Conservation (phyloP, 805 yeast species). For the Komagataella pastoris region DNA sequence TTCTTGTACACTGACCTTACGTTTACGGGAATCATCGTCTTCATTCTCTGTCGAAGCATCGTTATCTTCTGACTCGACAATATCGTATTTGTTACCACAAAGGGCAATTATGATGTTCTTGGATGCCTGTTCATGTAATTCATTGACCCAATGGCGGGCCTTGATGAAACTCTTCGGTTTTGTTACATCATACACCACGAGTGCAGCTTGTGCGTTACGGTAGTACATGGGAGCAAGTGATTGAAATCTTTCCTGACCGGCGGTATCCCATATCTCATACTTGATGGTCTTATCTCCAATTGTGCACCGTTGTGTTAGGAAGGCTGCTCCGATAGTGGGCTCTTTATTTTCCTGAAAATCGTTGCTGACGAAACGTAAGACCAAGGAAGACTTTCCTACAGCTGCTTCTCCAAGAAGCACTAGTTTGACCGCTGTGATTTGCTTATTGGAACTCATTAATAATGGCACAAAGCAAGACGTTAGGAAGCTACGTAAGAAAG, state of each 20-base stretch:
- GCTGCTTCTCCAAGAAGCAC: constrained; percentile 96
- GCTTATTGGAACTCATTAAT: constrained; percentile 1
- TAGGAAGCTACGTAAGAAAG: background rate
- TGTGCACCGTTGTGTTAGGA: constrained; percentile 84
- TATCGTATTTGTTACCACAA: constrained; percentile 86
- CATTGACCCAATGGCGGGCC: constrained; percentile 97
- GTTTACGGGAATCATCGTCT: constrained; percentile 33
- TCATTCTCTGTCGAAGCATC: constrained; percentile 20
- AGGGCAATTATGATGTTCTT: constrained; percentile 85
- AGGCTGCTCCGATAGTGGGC: constrained; percentile 97
- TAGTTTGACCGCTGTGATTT: constrained; percentile 65
- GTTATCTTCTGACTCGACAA: constrained; percentile 33
- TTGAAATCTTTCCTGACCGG: constrained; percentile 96
- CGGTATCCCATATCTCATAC: constrained; percentile 94
- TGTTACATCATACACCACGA: constrained; percentile 91
- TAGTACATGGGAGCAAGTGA: constrained; percentile 95
- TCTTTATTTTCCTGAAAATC: constrained; percentile 96
- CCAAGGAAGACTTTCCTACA: constrained; percentile 91
- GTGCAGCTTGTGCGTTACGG: constrained; percentile 93
- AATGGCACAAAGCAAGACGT: background rate
- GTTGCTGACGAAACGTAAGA: constrained; percentile 82
- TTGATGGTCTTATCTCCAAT: constrained; percentile 80
- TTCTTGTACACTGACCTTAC: constrained; percentile 78
- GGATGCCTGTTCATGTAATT: constrained; percentile 89
- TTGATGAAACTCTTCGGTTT: constrained; percentile 90